These are phyloP conservation scores for Coemansia sp. DNA, from an alignment of 371 early-diverging fungal genomes.

Conservation along the genomic window DNA sequence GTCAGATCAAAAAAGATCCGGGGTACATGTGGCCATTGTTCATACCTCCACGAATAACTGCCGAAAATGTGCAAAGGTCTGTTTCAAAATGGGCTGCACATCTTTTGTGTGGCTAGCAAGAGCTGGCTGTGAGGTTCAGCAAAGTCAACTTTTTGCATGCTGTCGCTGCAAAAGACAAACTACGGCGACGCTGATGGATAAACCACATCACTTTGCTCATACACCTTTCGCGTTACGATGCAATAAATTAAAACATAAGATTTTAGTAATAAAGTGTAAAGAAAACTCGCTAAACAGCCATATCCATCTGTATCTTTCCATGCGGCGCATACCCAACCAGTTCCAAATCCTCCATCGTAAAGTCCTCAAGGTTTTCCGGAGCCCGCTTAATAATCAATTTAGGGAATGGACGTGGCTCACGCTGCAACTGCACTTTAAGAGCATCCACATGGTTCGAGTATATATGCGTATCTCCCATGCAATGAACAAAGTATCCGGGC, in stretches of 20 bases:
- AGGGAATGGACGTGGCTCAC: slow-evolving; percentile 90
- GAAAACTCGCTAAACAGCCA: slow-evolving; percentile 74
- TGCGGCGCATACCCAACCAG: slow-evolving; percentile 89
- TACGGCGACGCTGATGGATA: no score
- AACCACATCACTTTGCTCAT: no score
- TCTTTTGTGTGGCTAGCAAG: no score
- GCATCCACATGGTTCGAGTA: slow-evolving; percentile 94
- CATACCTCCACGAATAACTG: no score
- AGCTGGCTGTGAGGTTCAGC: no score
- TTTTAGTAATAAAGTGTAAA: background rate
- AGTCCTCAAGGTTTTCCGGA: slow-evolving; percentile 77
- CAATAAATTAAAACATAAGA: background rate
- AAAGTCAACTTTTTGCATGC: no score
- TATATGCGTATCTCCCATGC: slow-evolving; percentile 98
- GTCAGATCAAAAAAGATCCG: no score
- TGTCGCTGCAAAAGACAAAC: no score
- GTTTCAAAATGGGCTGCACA: no score
- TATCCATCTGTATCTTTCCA: slow-evolving; percentile 92
- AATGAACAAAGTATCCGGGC: slow-evolving; percentile 93
- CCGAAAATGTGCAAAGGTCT: no score
- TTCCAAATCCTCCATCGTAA: slow-evolving; percentile 82
- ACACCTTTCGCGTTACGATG: no score
- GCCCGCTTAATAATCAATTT: slow-evolving; percentile 68
- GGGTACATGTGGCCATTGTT: no score
- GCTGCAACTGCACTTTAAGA: slow-evolving; percentile 77